A percentile compares a stretch with the other conserved stretches of the same genome.
These are phyloP conservation scores for Centrapalus pauciflorus DNA, from an alignment of 129 eudicot genomes.

Conservation along the genomic window DNA sequence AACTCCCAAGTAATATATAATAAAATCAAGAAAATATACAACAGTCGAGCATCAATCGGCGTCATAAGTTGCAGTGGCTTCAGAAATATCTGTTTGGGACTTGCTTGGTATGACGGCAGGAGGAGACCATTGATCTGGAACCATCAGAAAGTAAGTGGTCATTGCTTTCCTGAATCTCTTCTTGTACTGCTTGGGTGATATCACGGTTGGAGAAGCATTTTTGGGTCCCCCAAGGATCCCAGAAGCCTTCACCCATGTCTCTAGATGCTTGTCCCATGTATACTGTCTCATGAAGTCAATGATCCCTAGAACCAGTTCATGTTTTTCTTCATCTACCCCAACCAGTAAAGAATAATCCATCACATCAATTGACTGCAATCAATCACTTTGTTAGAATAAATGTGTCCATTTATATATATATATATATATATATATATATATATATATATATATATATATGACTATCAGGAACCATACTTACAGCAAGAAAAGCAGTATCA, in stretches of 20 bases:
- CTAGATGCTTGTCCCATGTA: constrained; percentile 98
- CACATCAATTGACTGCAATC: constrained; percentile 80
- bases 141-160: constrained; percentile 93
- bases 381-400: background rate
- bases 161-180: constrained; percentile 96
- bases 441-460: too few relatives aligned
- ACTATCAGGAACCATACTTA: constrained; percentile 42
- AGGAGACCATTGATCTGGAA: constrained; percentile 99
- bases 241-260: constrained; percentile 97
- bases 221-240: constrained; percentile 97
- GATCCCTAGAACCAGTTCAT: constrained; percentile 90
- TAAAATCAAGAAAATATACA: background rate
- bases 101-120: constrained; percentile 58
- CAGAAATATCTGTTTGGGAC: constrained; percentile 59
- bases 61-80: constrained; percentile 45
- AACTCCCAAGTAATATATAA: background rate
- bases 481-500: constrained; percentile 97
- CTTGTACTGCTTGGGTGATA: constrained; percentile 93
- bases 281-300: constrained; percentile 99
- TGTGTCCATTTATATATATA: too few relatives aligned
- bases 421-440: too few relatives aligned
- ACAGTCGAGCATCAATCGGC: constrained; percentile 31
- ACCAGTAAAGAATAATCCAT: constrained; percentile 97
- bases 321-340: constrained; percentile 91
- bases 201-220: constrained; percentile 86